phyloP scores from a whole-genome alignment of 106 monocot species.

The Dioscorea alata region DNA sequence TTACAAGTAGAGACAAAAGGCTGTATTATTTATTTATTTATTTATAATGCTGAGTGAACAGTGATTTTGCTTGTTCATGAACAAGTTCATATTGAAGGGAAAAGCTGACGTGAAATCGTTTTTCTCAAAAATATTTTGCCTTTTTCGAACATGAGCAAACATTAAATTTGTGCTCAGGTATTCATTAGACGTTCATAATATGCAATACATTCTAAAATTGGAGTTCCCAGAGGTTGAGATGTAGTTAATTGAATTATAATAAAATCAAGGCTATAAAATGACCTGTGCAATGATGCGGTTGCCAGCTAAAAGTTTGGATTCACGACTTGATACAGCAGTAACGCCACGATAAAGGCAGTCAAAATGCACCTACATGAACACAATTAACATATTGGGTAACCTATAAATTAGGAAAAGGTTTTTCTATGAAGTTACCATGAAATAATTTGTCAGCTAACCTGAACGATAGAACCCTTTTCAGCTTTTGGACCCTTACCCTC shows the following conservation, averaged over 20 bases:
- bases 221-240: not conserved
- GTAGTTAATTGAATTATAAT: not conserved
- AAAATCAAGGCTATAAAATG: slow-evolving; percentile 12
- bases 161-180: too few relatives aligned
- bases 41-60: too few relatives aligned
- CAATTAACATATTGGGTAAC: not conserved
- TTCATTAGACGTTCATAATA: too few relatives aligned
- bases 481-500: slow-evolving; percentile 77
- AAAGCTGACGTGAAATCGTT: not conserved
- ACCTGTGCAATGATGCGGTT: slow-evolving; percentile 95
- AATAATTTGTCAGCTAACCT: slow-evolving; percentile 34
- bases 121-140: not conserved
- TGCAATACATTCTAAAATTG: not conserved
- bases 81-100: not conserved
- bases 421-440: not conserved
- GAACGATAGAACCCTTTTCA: slow-evolving; percentile 70
- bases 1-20: too few relatives aligned
- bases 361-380: slow-evolving; percentile 76
- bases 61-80: too few relatives aligned
- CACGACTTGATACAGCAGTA: slow-evolving; percentile 83
- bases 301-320: slow-evolving; percentile 91
- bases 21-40: too few relatives aligned
- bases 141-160: not conserved
- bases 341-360: slow-evolving; percentile 84
- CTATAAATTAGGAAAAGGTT: not conserved